These are phyloP conservation scores for Gossypium mustelinum DNA, from an alignment of 345 rosid genomes.

Conservation along the genomic window DNA sequence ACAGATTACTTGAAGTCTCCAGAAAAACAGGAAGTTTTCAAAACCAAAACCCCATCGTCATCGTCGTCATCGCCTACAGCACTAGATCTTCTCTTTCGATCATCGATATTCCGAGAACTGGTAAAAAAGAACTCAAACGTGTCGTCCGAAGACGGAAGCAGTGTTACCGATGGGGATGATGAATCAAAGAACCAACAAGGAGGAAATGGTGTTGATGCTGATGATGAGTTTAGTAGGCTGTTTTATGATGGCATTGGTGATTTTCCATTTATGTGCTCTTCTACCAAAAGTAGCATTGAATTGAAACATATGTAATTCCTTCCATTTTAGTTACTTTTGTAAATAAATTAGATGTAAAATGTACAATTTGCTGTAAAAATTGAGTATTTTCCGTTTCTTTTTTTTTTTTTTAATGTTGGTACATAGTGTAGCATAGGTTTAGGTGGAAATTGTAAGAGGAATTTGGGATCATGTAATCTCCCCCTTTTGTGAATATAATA, in stretches of 20 bases:
- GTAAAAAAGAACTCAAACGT: slow-evolving; percentile 45
- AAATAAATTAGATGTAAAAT: no score
- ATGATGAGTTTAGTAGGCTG: slow-evolving; percentile 40
- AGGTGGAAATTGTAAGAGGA: neutral
- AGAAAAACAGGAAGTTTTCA: slow-evolving; percentile 25
- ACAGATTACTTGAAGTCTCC: slow-evolving; percentile 25
- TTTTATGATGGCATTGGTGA: slow-evolving; percentile 32
- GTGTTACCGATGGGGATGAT: slow-evolving; percentile 23
- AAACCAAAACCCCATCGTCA: slow-evolving; percentile 11
- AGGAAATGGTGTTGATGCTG: slow-evolving; percentile 9
- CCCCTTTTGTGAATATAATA: neutral
- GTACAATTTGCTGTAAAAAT: no score
- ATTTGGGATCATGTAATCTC: neutral
- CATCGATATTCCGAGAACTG: slow-evolving; percentile 48
- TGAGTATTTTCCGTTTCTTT: no score
- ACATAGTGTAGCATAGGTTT: neutral
- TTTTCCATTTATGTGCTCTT: slow-evolving; percentile 29
- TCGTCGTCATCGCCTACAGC: slow-evolving; percentile 47
- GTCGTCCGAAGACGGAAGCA: slow-evolving; percentile 25
- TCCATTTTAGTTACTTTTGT: no score
- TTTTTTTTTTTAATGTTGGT: no score
- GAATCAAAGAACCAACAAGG: slow-evolving; percentile 11
- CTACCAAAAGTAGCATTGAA: slow-evolving; percentile 25
- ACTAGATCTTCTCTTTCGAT: slow-evolving; percentile 48
- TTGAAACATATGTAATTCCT: neutral